Conservation (phyloP, 2,329 filamentous ascomycete genomes). For the Cladophialophora yegresii region DNA sequence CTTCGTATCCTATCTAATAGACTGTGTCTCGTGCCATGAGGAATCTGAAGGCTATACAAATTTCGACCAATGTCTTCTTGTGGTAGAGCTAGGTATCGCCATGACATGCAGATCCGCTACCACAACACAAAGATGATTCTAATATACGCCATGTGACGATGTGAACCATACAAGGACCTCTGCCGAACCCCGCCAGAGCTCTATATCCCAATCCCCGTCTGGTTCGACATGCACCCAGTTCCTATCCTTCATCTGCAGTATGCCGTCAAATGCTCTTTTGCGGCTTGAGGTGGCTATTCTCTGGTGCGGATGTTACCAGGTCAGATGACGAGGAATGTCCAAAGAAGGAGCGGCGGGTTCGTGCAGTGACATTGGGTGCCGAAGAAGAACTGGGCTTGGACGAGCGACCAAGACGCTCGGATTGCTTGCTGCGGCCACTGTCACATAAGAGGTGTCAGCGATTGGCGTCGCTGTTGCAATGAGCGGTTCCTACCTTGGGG, state of each 20-base stretch:
- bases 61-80: neutral
- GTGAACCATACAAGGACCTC: neutral
- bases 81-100: neutral
- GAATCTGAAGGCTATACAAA: neutral
- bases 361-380: slow-evolving; percentile 7
- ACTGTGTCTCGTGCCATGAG: neutral
- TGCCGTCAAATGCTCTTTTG: neutral
- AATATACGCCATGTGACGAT: neutral
- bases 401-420: neutral
- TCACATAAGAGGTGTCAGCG: neutral
- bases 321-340: neutral
- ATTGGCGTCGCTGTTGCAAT: neutral
- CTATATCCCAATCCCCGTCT: neutral
- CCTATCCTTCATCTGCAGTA: neutral
- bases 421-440: neutral
- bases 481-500: neutral
- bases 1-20: neutral
- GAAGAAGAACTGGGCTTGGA: neutral
- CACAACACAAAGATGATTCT: neutral
- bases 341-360: neutral
- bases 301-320: slow-evolving; percentile 1
- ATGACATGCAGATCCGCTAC: neutral
- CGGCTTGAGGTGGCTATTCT: neutral
- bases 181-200: neutral
- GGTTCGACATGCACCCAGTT: neutral